Evolutionary conservation across 2,329 filamentous ascomycete species (phyloP).

Genomic region (Massarina eburnea): DNA sequence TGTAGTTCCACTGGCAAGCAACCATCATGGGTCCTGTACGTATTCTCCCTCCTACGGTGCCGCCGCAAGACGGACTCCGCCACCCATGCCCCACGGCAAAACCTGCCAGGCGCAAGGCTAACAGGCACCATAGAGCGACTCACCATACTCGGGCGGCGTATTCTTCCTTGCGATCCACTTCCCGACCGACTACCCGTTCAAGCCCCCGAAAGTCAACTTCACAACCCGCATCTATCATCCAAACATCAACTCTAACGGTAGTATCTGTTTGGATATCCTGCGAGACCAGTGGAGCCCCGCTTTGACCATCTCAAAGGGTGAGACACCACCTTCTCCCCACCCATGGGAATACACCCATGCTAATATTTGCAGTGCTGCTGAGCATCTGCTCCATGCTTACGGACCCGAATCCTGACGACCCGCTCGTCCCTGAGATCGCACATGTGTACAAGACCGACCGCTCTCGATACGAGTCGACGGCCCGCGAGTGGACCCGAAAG

Average conservation of each 20-base stretch:
- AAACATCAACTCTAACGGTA: slow-evolving; percentile 99
- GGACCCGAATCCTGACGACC: slow-evolving; percentile 98
- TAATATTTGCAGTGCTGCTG: slow-evolving; percentile 70
- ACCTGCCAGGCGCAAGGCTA: slow-evolving; percentile 23
- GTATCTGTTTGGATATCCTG: slow-evolving; percentile 97
- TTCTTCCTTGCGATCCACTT: slow-evolving; percentile 99
- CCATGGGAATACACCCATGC: slow-evolving; percentile 2
- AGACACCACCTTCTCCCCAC: slow-evolving; percentile 13
- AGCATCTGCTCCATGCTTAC: slow-evolving; percentile 99
- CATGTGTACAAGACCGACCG: slow-evolving; percentile 99
- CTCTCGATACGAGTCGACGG: slow-evolving; percentile 91
- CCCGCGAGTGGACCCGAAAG: slow-evolving; percentile 98
- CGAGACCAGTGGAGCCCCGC: slow-evolving; percentile 99
- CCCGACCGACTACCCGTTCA: slow-evolving; percentile 99
- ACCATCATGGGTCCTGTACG: slow-evolving; percentile 99
- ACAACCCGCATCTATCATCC: slow-evolving; percentile 99
- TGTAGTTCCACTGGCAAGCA: slow-evolving; percentile 99
- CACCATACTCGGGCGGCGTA: slow-evolving; percentile 95
- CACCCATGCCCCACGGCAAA: slow-evolving; percentile 5
- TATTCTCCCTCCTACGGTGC: slow-evolving; percentile 27
- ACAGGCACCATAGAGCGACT: slow-evolving; percentile 69
- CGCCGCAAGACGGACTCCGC: slow-evolving; percentile 9
- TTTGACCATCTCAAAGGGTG: slow-evolving; percentile 98
- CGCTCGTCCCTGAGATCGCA: slow-evolving; percentile 96
- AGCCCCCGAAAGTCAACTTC: slow-evolving; percentile 99